phyloP scores from a whole-genome alignment of 2,329 filamentous ascomycete genomes.

The Myotisia sp. region DNA sequence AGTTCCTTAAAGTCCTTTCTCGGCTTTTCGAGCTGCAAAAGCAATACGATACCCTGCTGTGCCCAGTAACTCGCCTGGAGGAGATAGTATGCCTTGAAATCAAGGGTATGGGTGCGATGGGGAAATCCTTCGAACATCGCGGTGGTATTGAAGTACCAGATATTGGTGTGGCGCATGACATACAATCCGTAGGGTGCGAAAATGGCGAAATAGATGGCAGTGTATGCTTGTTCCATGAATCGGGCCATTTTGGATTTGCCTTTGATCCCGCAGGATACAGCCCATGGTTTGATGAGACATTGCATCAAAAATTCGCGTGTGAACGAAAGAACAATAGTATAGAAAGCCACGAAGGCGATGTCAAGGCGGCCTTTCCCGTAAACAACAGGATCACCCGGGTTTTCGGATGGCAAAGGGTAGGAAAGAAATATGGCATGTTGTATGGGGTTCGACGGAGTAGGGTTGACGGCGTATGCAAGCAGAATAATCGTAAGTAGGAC shows the following conservation, averaged over 20 bases:
- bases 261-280: constrained; percentile 53
- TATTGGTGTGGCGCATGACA: constrained; percentile 78
- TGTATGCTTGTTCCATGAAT: constrained; percentile 96
- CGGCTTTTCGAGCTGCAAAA: constrained; percentile 80
- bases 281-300: constrained; percentile 64
- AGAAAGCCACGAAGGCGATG: constrained; percentile 75
- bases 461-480: constrained; percentile 58
- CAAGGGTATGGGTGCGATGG: constrained; percentile 61
- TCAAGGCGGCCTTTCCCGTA: constrained; percentile 87
- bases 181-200: constrained; percentile 74
- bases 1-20: constrained; percentile 92
- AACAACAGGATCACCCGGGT: constrained; percentile 40
- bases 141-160: constrained; percentile 89
- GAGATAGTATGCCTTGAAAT: constrained; percentile 92
- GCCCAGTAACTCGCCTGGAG: constrained; percentile 92
- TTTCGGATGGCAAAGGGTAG: constrained; percentile 54
- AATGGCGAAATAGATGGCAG: constrained; percentile 73
- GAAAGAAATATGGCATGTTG: constrained; percentile 78
- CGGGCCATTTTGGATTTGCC: constrained; percentile 66
- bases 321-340: constrained; percentile 78
- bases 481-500: constrained; percentile 51
- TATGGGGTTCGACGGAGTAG: constrained; percentile 62
- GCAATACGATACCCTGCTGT: constrained; percentile 77
- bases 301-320: constrained; percentile 96
- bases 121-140: constrained; percentile 86